phyloP scores from a whole-genome alignment of 2,329 filamentous ascomycete genomes.

The Penicillium sp. region DNA sequence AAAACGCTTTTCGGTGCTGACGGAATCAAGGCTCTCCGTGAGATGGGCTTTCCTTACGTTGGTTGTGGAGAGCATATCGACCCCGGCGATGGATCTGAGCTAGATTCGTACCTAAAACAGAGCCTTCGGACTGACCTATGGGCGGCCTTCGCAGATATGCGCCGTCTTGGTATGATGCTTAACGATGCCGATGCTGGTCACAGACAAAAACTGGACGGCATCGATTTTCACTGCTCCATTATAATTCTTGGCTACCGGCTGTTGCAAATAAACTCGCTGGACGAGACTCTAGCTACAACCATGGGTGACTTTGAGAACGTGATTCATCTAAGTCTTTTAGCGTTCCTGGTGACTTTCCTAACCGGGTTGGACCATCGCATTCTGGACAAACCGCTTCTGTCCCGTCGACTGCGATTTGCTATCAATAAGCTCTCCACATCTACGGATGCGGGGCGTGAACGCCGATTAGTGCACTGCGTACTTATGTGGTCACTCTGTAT shows the following conservation, averaged over 20 bases:
- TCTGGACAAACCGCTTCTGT: conserved; percentile 6
- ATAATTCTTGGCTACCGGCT: background rate
- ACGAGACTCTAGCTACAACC: background rate
- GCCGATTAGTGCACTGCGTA: background rate
- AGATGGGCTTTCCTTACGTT: background rate
- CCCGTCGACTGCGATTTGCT: conserved; percentile 1
- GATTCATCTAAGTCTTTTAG: background rate
- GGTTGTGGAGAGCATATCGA: background rate
- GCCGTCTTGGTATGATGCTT: background rate
- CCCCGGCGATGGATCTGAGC: too few species aligned
- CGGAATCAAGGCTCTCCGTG: background rate
- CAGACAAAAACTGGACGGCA: conserved; percentile 1
- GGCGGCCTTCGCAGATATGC: background rate
- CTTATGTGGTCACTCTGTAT: conserved; percentile 8
- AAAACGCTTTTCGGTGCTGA: conserved; percentile 2
- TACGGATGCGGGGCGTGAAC: background rate
- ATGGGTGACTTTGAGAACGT: conserved; percentile 2
- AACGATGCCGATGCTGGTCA: conserved; percentile 4
- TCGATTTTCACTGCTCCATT: conserved; percentile 2
- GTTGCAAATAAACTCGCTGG: background rate
- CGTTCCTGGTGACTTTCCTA: conserved; percentile 10
- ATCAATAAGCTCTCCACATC: background rate
- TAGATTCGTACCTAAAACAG: background rate
- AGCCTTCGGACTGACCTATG: background rate
- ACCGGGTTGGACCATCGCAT: conserved; percentile 7